phyloP scores from a whole-genome alignment of 192 early-diverging fungal species.

The Radiomyces spectabilis region DNA sequence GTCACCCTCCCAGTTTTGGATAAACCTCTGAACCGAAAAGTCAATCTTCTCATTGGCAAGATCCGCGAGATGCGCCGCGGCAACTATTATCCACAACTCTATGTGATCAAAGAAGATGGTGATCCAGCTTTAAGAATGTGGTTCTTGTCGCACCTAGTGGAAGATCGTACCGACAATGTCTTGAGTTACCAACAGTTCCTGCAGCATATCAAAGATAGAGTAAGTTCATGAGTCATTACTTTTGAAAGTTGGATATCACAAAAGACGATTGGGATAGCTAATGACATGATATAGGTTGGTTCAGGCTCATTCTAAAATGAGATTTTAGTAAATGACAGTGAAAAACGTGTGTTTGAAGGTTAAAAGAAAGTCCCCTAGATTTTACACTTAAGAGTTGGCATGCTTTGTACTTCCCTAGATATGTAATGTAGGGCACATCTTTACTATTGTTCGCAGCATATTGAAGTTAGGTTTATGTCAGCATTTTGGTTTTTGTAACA shows the following conservation, averaged over 20 bases:
- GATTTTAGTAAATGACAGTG: too few relatives aligned
- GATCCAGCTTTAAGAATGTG: slow-evolving; percentile 55
- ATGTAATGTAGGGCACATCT: too few relatives aligned
- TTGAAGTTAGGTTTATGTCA: too few relatives aligned
- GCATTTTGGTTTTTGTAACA: too few relatives aligned
- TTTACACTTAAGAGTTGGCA: too few relatives aligned
- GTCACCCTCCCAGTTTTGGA: slow-evolving; percentile 56
- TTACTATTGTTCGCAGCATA: too few relatives aligned
- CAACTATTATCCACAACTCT: slow-evolving; percentile 52
- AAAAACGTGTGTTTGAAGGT: too few relatives aligned
- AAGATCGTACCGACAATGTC: slow-evolving; percentile 73
- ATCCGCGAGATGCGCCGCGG: slow-evolving; percentile 50
- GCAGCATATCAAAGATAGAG: slow-evolving; percentile 60
- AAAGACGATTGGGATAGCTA: neutral
- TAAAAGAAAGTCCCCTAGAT: too few relatives aligned
- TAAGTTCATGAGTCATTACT: slow-evolving; percentile 7
- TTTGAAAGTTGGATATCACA: neutral
- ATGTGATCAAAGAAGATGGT: slow-evolving; percentile 75
- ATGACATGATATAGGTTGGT: neutral
- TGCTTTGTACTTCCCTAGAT: too few relatives aligned
- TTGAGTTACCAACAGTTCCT: slow-evolving; percentile 74
- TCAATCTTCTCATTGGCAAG: slow-evolving; percentile 69
- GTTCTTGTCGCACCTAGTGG: slow-evolving; percentile 68
- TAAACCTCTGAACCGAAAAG: slow-evolving; percentile 61
- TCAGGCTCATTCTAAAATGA: neutral